Conservation (phyloP, 2,329 filamentous ascomycete species). For the Xylaria hypoxylon region DNA sequence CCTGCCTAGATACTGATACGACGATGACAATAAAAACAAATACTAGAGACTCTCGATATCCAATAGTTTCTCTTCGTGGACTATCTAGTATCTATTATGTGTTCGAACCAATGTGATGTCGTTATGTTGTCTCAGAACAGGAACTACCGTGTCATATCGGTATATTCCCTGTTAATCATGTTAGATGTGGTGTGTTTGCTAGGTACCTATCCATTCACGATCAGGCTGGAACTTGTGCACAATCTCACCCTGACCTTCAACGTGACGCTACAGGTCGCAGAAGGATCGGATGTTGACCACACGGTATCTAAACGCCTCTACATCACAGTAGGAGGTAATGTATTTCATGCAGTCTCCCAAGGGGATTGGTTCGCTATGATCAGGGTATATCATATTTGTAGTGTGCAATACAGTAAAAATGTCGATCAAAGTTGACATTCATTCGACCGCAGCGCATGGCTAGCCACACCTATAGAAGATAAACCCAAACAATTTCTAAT, state of each 20-base stretch:
- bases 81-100: not conserved
- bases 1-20: conserved; percentile 11
- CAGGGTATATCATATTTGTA: conserved; percentile 11
- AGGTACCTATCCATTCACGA: not conserved
- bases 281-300: not conserved
- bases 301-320: not conserved
- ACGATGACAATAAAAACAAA: conserved; percentile 15
- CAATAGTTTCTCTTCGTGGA: not conserved
- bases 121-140: not conserved
- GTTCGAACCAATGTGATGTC: not conserved
- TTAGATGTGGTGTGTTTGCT: not conserved
- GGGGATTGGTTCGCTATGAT: conserved; percentile 10
- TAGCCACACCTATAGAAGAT: not conserved
- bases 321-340: not conserved
- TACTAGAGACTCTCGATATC: conserved; percentile 10
- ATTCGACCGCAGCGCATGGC: not conserved
- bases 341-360: not conserved
- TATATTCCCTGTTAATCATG: conserved; percentile 6
- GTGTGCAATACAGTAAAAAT: conserved; percentile 15
- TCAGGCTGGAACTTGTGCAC: not conserved
- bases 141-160: not conserved
- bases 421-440: not conserved
- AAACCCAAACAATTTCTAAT: conserved; percentile 3
- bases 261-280: not conserved
- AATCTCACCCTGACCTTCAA: not conserved